Evolutionary conservation across 129 eudicot species (phyloP), one percentile per base, ranked within the genome.

Genomic region (Flaveria robusta): DNA sequence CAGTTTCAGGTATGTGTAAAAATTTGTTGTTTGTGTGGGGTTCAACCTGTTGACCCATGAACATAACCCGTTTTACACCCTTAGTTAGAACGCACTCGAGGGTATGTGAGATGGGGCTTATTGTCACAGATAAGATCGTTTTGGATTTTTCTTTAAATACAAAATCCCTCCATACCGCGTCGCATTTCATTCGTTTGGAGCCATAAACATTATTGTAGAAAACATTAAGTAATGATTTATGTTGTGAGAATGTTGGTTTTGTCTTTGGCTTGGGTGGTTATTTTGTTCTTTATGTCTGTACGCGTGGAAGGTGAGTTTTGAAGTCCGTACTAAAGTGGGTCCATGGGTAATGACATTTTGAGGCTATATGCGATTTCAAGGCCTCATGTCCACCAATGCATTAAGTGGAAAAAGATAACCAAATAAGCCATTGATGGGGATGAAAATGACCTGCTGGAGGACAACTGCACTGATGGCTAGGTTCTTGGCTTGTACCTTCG

Each of bases 341-440:
- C 74, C 78, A 24, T 63, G 39, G 66, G 73, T 16, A 50, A 37
- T 41, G 55, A 34, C 78, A 26, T 39, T 50, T 51, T 79, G 64
- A 72, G 83, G 83, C 62, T 55, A 72, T 72, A 72, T 72, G 68
- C 31, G 18, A 68, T 50, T 51, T 12, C 41, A 41, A n/a, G 39
- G 76, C 43, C 20, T 78, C 74, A 52, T 54, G 78, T 56, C 90
- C 87, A 81, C 88, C 41, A 75, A 11, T 70, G 51, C 70, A 86
- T 78, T 82, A 84, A 82, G 82, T 88, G 88, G 90, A 71, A 75
- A 50, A 42, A 41, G 75, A 19, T 83, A 43, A 68, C 76, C 47
- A 22, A 71, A 42, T 5, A 41, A 47, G 49, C 73, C 62, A 39
- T 41, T 50, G 23, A 49, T 66, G 59, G n/a, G 9, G 45, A 19